phyloP scores from a whole-genome alignment of 257 asterid species.

The Solanum chaucha region DNA sequence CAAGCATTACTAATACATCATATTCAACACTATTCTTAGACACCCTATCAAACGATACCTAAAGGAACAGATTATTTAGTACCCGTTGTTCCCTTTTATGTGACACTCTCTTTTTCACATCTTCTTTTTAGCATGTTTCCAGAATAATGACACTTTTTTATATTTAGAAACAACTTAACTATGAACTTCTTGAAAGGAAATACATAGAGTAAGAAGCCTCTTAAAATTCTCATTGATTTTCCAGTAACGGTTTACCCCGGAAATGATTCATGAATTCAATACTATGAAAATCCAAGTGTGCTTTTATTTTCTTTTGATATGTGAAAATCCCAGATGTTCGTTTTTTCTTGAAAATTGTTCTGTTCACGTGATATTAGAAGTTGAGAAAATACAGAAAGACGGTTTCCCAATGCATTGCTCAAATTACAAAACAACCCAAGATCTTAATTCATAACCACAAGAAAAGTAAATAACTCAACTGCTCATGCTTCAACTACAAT shows the following conservation, averaged over 20 bases:
- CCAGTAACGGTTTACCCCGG: background rate
- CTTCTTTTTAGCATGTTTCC: background rate
- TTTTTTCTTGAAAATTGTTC: background rate
- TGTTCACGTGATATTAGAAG: background rate
- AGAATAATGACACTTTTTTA: background rate
- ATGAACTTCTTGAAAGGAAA: background rate
- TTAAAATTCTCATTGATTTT: background rate
- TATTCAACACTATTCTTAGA: background rate
- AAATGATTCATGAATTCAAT: background rate
- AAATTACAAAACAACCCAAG: background rate
- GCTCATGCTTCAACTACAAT: background rate
- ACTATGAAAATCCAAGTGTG: background rate
- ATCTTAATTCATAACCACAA: background rate
- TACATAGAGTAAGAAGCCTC: background rate
- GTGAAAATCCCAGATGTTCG: background rate
- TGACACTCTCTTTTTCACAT: background rate
- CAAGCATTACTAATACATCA: background rate
- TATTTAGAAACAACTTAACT: background rate
- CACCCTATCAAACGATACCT: background rate
- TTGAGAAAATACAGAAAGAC: background rate
- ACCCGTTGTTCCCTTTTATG: background rate
- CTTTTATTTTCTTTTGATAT: background rate
- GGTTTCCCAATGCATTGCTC: background rate
- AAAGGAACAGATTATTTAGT: background rate
- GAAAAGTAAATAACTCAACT: background rate